Evolutionary conservation across 2,329 filamentous ascomycete species (phyloP).

Genomic region (Arthrocladium fulminans): DNA sequence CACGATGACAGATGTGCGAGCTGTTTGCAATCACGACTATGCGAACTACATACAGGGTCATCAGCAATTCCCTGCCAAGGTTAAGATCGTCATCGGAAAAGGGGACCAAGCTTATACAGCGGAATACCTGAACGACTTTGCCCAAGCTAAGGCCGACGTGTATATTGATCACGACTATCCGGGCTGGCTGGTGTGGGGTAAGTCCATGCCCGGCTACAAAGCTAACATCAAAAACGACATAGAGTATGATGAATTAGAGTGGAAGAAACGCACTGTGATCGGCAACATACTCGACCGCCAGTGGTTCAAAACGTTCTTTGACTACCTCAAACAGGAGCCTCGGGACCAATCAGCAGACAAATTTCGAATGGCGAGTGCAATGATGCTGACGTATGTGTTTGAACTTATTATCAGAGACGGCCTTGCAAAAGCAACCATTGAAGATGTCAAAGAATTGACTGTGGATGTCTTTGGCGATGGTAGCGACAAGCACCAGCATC

Average conservation of each 20-base stretch:
- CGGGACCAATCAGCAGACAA: constrained; percentile 71
- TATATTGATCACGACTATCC: constrained; percentile 88
- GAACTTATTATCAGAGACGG: constrained; percentile 73
- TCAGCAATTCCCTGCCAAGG: constrained; percentile 66
- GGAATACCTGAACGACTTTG: constrained; percentile 69
- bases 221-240: constrained; percentile 58
- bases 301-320: constrained; percentile 84
- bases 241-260: constrained; percentile 75
- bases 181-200: constrained; percentile 93
- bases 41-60: constrained; percentile 76
- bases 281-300: constrained; percentile 68
- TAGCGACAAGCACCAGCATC: constrained; percentile 94
- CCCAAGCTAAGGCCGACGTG: constrained; percentile 68
- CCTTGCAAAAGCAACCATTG: constrained; percentile 66
- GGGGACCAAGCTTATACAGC: constrained; percentile 71
- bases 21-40: constrained; percentile 77
- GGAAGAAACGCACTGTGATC: constrained; percentile 64
- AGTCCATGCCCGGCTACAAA: constrained; percentile 70
- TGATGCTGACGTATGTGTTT: constrained; percentile 81
- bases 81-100: constrained; percentile 63
- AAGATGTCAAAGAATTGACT: constrained; percentile 77
- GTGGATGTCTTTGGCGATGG: constrained; percentile 78
- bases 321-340: constrained; percentile 92
- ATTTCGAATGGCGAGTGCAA: constrained; percentile 80
- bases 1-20: constrained; percentile 77